Conservation (phyloP, 495 filamentous ascomycete genomes). For the Thermothielavioides terrestris region DNA sequence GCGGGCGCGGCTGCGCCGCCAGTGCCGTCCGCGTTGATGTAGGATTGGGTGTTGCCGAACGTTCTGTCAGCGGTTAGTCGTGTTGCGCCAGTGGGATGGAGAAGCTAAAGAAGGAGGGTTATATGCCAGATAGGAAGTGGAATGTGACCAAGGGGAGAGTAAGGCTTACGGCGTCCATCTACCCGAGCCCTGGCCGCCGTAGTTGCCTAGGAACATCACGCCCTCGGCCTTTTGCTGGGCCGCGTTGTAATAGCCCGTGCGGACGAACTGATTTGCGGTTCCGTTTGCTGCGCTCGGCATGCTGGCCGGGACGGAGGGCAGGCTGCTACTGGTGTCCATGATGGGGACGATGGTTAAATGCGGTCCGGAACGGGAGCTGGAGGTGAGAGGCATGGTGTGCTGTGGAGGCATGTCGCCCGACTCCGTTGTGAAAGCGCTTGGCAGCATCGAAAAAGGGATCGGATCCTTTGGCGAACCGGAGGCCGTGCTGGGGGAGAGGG, state of each 20-base stretch:
- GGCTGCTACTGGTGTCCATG: neutral
- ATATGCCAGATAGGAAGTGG: too few species aligned
- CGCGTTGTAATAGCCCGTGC: slow-evolving; percentile 52
- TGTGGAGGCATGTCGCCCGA: too few species aligned
- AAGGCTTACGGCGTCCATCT: slow-evolving; percentile 46
- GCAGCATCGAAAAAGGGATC: too few species aligned
- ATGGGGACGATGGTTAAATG: neutral
- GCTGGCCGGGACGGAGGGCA: neutral
- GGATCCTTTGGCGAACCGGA: neutral
- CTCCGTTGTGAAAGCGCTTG: too few species aligned
- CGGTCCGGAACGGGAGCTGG: neutral
- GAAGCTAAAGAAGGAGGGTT: too few species aligned
- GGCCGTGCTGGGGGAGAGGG: neutral
- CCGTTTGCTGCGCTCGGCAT: neutral
- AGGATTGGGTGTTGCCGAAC: slow-evolving; percentile 58
- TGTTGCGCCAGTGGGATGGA: slow-evolving; percentile 46
- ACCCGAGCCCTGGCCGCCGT: slow-evolving; percentile 52
- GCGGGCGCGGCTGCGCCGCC: slow-evolving; percentile 41
- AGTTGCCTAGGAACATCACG: slow-evolving; percentile 58
- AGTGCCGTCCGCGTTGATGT: slow-evolving; percentile 44
- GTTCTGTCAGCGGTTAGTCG: slow-evolving; percentile 19
- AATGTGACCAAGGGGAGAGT: slow-evolving; percentile 37
- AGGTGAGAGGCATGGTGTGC: neutral
- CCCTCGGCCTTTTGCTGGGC: slow-evolving; percentile 40
- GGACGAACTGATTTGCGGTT: slow-evolving; percentile 17